Percentiles rank a stretch among this genome's conserved stretches.
Evolutionary conservation across 2,329 filamentous ascomycete genomes (phyloP).

Genomic region (Beauveria pseudobassiana): DNA sequence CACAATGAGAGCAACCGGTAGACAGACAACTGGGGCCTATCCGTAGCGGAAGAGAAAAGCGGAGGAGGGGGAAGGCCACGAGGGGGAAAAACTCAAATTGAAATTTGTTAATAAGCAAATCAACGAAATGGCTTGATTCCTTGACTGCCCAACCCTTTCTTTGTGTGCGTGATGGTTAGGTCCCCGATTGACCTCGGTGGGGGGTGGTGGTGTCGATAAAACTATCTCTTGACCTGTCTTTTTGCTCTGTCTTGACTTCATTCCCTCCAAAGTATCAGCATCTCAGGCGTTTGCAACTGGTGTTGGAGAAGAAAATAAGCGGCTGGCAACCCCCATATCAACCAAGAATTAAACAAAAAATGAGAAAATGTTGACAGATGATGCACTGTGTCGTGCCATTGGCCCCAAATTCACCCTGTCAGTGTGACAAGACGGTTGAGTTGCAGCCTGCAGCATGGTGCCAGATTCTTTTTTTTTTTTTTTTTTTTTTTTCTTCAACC

Average conservation of each 20-base stretch:
- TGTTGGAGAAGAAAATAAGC: not conserved
- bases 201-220: no score
- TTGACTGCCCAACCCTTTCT: no score
- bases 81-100: not conserved
- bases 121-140: no score
- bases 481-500: not conserved
- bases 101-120: no score
- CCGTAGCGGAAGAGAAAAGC: not conserved
- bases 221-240: no score
- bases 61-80: not conserved
- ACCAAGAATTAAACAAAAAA: no score
- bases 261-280: no score
- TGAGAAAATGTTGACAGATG: not conserved
- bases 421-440: conserved; percentile 9
- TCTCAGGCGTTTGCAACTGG: no score
- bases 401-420: not conserved
- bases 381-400: not conserved
- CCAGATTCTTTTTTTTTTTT: not conserved
- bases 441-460: not conserved
- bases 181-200: no score
- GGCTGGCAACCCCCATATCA: not conserved
- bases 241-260: no score
- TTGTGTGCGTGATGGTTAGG: no score
- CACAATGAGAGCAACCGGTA: no score
- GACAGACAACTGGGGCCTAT: not conserved